These are phyloP conservation scores for Pythium brassicae DNA, from an alignment of 352 stramenopile species.

Conservation along the genomic window DNA sequence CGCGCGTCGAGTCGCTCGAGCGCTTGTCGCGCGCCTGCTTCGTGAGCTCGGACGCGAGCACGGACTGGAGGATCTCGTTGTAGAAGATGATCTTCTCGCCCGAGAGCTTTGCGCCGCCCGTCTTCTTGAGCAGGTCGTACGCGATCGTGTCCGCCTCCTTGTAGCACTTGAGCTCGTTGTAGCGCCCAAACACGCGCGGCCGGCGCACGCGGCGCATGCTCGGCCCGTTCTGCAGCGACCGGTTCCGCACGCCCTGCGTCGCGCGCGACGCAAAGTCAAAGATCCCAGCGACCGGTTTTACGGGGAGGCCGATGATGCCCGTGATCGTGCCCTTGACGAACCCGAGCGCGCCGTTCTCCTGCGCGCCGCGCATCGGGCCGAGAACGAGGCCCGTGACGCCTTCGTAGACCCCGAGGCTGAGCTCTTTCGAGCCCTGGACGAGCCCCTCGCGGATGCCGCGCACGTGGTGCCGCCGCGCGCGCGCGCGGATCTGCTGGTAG, in stretches of 20 bases:
- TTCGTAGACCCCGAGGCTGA: constrained; percentile 83
- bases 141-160: constrained; percentile 86
- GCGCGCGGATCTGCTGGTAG: constrained; percentile 82
- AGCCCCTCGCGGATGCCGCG: constrained; percentile 75
- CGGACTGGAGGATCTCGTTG: constrained; percentile 79
- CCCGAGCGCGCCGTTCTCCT: constrained; percentile 74
- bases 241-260: constrained; percentile 81
- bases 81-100: constrained; percentile 88
- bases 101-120: constrained; percentile 56
- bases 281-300: constrained; percentile 85
- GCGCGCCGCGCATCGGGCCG: constrained; percentile 75
- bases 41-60: constrained; percentile 67
- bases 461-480: constrained; percentile 72
- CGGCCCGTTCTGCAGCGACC: constrained; percentile 74
- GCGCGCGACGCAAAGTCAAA: constrained; percentile 88
- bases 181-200: constrained; percentile 84
- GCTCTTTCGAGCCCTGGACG: constrained; percentile 79
- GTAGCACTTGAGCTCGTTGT: constrained; percentile 88
- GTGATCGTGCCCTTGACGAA: constrained; percentile 86
- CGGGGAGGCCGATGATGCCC: constrained; percentile 80
- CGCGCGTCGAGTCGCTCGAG: constrained; percentile 53
- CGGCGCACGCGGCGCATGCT: constrained; percentile 74
- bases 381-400: constrained; percentile 78
- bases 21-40: constrained; percentile 65
- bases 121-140: constrained; percentile 79